These are phyloP conservation scores for Leishmania lainsoni DNA, from an alignment of 208 protist genomes.

Conservation along the genomic window DNA sequence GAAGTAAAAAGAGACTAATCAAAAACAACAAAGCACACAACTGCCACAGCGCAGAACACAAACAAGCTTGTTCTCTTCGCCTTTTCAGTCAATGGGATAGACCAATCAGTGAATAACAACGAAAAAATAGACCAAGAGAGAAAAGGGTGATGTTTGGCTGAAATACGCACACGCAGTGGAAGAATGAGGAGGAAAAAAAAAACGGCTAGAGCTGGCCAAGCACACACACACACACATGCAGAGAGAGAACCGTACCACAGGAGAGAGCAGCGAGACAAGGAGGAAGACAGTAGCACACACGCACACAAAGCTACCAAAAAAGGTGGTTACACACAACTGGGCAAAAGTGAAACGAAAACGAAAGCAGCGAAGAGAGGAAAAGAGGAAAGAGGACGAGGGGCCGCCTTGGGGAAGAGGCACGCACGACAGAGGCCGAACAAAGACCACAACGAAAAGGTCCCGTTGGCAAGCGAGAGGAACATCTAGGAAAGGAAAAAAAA, in stretches of 20 bases:
- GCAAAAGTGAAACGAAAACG: background rate
- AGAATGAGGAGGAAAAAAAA: background rate
- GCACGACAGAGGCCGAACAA: background rate
- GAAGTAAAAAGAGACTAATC: background rate
- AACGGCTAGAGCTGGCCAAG: background rate
- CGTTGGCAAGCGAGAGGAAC: background rate
- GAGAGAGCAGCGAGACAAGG: background rate
- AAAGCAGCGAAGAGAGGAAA: background rate
- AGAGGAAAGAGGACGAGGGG: background rate
- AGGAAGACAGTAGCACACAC: background rate
- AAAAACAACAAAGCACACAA: background rate
- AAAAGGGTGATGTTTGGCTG: background rate
- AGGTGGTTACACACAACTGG: background rate
- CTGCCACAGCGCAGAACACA: background rate
- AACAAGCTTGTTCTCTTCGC: background rate
- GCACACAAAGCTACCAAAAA: background rate
- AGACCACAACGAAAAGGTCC: background rate
- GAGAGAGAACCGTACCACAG: background rate
- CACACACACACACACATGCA: background rate
- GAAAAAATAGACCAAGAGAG: slow-evolving; percentile 10
- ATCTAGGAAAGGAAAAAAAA: background rate
- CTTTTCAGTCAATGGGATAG: background rate
- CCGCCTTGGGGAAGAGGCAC: background rate
- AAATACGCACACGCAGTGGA: background rate
- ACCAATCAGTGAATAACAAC: background rate